phyloP scores from a whole-genome alignment of 1,284 basidiomycete species.

The Marasmius tenuissimus region DNA sequence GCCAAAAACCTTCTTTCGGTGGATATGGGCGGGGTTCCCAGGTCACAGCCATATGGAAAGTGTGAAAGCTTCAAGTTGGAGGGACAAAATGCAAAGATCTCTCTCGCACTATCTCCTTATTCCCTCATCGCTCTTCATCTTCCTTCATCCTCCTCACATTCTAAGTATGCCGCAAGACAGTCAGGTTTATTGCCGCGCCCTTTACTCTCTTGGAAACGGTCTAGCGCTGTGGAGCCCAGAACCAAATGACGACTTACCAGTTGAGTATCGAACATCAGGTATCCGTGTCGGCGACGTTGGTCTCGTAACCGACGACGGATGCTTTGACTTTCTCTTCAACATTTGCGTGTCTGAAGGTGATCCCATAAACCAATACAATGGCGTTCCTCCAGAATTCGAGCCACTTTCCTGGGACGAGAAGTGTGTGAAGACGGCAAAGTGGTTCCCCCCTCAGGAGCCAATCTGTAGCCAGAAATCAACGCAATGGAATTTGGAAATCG shows the following conservation, averaged over 20 bases:
- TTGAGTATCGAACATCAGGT: background rate
- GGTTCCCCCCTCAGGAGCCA: background rate
- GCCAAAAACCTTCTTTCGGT: no score
- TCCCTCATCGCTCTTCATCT: no score
- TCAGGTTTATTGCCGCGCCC: background rate
- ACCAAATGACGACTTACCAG: constrained; percentile 9
- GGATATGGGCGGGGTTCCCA: no score
- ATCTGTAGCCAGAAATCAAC: background rate
- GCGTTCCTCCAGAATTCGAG: constrained; percentile 25
- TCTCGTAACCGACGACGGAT: background rate
- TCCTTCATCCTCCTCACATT: no score
- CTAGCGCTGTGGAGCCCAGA: constrained; percentile 16
- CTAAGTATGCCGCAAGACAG: background rate
- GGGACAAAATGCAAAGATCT: no score
- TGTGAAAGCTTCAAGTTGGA: no score
- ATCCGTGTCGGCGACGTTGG: no score
- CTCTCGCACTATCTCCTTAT: no score
- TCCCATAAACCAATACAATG: constrained; percentile 21
- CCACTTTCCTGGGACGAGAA: constrained; percentile 3
- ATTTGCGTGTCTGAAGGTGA: constrained; percentile 19
- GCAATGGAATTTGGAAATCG: background rate
- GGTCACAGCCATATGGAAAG: no score
- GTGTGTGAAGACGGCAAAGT: background rate
- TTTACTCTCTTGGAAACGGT: constrained; percentile 5
- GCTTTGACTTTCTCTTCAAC: background rate